Base-by-base conservation (phyloP, 1,284 basidiomycete genomes). In the Ustanciosporium gigantosporum region DNA sequence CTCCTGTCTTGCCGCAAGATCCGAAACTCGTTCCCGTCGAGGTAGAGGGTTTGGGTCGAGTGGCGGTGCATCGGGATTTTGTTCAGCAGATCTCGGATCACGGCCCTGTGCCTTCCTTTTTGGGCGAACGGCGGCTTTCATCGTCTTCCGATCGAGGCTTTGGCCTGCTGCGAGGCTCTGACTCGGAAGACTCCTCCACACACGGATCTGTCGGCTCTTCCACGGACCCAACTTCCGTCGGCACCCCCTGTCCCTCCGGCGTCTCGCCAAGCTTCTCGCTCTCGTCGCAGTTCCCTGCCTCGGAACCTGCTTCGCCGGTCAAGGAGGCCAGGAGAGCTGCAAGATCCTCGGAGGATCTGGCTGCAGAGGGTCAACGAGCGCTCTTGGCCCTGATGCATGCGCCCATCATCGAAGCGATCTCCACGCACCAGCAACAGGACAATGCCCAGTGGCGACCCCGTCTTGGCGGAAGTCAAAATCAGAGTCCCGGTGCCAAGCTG, bases 251-350 rank as follows among this genome's bases (percentile, higher is more conserved):
- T 37, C 52, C 52, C 13, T 60, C 57, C 9, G 62, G 62, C 24
- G 32, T 51, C 22, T 66, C 62, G 21, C 58, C 62, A 19, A 61
- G 58, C 58, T 66, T 66, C 21, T 66, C 62, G 17, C 46, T 66
- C 16, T 62, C 58, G 14, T 66, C 62, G 19, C 62, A 66, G n/a
- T 66, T 66, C 40, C 62, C 62, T 13, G 52, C 57, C 5, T 62
- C 62, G 13, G 62, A 66, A 32, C 62, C 58, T 11, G 31, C 36
- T 14, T 61, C 62, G 29, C 62, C 62, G 14, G 48, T 48, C 41
- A 62, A 62, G 39, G 52, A 51, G 44, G 25, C 37, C 46, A 16
- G 25, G 23, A 31, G 8, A 4, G 32, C 57, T 5, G 36, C 32
- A 5, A 42, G 25, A 20, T 34, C 23, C 4, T 29, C 47, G 6